Percentiles rank a stretch among this genome's conserved stretches.
phyloP scores from a whole-genome alignment of 352 stramenopile species.

The Globisporangium paddicum region DNA sequence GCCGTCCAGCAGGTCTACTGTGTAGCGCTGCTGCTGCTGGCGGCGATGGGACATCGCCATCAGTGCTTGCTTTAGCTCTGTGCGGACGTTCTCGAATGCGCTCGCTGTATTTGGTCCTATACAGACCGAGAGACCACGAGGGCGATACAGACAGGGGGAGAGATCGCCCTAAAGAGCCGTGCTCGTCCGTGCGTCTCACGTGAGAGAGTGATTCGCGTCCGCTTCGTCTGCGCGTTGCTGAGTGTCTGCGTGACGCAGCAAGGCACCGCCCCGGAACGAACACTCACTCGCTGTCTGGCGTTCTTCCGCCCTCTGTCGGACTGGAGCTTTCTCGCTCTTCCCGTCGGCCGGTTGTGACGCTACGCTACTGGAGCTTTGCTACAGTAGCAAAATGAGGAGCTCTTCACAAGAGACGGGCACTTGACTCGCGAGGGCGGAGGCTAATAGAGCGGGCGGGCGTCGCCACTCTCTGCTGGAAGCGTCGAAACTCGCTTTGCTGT shows the following conservation, averaged over 20 bases:
- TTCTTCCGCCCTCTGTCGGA: neutral
- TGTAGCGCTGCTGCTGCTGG: slow-evolving; percentile 8
- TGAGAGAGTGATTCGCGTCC: neutral
- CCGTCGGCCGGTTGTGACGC: neutral
- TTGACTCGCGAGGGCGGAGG: no score
- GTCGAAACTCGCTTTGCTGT: no score
- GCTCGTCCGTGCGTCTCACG: neutral
- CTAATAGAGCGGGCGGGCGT: no score
- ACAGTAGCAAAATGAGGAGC: no score
- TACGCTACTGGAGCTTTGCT: no score
- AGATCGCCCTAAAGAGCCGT: neutral
- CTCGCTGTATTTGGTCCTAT: neutral
- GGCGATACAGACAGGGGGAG: neutral
- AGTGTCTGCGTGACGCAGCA: neutral
- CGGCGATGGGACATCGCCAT: slow-evolving; percentile 6
- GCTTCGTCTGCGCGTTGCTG: neutral
- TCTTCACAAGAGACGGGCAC: no score
- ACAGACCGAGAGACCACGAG: neutral
- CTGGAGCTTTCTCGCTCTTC: slow-evolving; percentile 2
- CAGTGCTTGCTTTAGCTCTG: neutral
- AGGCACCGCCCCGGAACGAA: no score
- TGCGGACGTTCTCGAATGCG: neutral
- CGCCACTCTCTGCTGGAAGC: no score
- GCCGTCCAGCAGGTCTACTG: slow-evolving; percentile 12
- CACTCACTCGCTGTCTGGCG: neutral